Evolutionary conservation across 169 alveolate genomes (phyloP).

Genomic region (Cryptosporidium canis): DNA sequence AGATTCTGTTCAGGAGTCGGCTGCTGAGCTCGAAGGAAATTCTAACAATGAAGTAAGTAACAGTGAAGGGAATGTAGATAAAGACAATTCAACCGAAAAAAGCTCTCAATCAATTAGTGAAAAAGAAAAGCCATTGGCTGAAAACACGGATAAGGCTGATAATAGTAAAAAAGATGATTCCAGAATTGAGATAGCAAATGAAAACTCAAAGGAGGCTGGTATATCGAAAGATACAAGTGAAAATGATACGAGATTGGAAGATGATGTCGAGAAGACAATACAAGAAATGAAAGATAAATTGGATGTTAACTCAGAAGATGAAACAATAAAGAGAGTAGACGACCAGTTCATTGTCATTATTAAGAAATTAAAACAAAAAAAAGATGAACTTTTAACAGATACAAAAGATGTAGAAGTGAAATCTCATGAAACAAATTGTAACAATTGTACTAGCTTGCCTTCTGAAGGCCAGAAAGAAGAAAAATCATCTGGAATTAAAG

Average conservation of each 20-base stretch:
- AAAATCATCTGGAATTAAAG: no score
- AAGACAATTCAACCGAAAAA: background rate
- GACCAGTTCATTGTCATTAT: background rate
- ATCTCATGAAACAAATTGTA: background rate
- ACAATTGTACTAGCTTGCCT: background rate
- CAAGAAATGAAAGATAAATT: conserved; percentile 20
- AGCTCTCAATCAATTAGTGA: background rate
- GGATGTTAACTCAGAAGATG: background rate
- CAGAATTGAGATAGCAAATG: background rate
- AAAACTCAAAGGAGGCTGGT: background rate
- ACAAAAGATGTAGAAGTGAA: conserved; percentile 12
- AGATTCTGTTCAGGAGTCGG: conserved; percentile 15
- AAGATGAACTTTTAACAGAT: background rate
- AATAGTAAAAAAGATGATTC: background rate
- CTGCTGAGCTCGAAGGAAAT: background rate
- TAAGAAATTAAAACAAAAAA: background rate
- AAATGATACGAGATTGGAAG: background rate
- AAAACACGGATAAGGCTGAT: background rate
- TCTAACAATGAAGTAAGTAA: background rate
- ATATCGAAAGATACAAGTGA: background rate
- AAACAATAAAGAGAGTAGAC: conserved; percentile 9
- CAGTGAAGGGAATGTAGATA: background rate
- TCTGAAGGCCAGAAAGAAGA: background rate
- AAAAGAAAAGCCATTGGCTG: background rate
- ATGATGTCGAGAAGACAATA: background rate